phyloP scores from a whole-genome alignment of 495 filamentous ascomycete genomes.

The Parachaetomium inaequale region DNA sequence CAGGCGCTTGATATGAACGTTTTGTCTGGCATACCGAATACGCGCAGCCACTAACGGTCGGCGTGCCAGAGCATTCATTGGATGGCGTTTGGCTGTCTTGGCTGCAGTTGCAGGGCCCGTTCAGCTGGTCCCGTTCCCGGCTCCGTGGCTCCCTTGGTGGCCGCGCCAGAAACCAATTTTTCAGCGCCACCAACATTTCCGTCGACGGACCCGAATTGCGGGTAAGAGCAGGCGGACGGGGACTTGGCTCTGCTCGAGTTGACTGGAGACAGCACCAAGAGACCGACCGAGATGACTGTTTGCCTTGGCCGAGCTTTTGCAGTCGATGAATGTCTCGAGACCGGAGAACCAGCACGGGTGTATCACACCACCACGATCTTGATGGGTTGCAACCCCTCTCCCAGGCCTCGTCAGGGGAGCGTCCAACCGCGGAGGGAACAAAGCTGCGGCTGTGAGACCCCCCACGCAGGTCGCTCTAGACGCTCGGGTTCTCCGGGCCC shows the following conservation, averaged over 20 bases:
- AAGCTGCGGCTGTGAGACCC: neutral
- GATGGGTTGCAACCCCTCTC: neutral
- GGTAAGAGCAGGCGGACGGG: neutral
- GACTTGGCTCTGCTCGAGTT: neutral
- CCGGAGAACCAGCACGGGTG: neutral
- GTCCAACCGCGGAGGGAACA: neutral
- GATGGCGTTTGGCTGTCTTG: neutral
- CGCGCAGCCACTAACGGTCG: neutral
- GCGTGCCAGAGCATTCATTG: neutral
- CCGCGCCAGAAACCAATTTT: neutral
- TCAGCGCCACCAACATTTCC: constrained; percentile 2
- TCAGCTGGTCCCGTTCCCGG: constrained; percentile 4
- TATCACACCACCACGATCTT: constrained; percentile 1
- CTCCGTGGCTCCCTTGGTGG: neutral
- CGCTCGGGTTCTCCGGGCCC: neutral
- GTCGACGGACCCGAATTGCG: neutral
- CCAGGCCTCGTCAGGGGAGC: neutral
- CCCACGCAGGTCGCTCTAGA: neutral
- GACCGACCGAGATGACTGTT: neutral
- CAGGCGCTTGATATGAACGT: neutral
- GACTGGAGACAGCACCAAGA: neutral
- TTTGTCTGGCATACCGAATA: neutral
- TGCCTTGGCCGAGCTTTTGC: neutral
- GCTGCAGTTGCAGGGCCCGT: constrained; percentile 9
- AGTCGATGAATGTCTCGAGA: neutral